Evolutionary conservation across 495 filamentous ascomycete genomes (phyloP).

Genomic region (Trichoderma reesei): DNA sequence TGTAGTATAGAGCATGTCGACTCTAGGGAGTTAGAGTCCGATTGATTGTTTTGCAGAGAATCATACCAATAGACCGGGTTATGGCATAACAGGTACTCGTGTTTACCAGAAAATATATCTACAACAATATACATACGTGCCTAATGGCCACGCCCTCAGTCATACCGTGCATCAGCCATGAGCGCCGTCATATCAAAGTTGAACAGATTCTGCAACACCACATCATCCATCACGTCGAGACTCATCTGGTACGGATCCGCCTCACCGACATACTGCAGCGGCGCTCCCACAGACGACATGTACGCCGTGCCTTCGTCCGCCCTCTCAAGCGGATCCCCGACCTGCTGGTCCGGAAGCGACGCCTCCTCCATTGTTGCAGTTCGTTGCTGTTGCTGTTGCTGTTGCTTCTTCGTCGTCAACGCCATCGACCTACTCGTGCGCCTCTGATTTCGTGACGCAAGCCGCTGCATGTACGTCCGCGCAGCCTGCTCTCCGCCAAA

Average conservation of each 20-base stretch:
- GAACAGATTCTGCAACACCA: conserved; percentile 1
- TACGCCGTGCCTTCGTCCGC: neutral
- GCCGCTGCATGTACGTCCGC: neutral
- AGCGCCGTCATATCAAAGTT: conserved; percentile 2
- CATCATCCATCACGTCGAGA: neutral
- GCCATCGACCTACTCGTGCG: neutral
- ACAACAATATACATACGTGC: too few species aligned
- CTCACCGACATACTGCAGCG: neutral
- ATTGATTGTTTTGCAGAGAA: too few species aligned
- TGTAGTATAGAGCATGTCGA: neutral
- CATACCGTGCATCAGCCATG: neutral
- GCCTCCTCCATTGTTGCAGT: neutral
- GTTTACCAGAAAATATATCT: neutral
- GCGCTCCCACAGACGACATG: neutral
- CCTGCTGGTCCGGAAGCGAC: neutral
- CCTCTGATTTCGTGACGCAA: neutral
- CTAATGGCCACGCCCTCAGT: neutral
- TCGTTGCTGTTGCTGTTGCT: neutral
- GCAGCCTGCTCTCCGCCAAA: neutral
- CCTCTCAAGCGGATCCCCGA: neutral
- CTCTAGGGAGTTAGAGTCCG: neutral
- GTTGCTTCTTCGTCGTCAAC: neutral
- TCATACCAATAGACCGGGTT: too few species aligned
- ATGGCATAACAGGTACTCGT: neutral
- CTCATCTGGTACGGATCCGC: neutral